Conservation (phyloP, 2,329 filamentous ascomycete genomes). For the Fusarium sp. region DNA sequence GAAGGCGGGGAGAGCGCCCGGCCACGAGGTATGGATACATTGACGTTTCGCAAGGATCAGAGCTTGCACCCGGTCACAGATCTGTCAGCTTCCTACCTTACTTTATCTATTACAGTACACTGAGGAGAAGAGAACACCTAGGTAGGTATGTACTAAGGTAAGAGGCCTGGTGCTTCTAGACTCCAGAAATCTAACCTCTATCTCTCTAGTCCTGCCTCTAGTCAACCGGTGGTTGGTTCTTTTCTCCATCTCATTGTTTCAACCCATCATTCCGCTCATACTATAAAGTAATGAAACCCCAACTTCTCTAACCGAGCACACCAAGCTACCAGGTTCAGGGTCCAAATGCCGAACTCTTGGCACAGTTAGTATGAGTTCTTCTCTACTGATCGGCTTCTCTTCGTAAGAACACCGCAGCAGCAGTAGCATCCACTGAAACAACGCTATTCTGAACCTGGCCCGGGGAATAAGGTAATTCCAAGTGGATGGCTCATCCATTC, state of each 20-base stretch:
- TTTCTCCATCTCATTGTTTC: slow-evolving; percentile 34
- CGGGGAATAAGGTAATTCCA: slow-evolving; percentile 1
- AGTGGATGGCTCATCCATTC: slow-evolving; percentile 1
- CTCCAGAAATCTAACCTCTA: not conserved
- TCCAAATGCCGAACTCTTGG: slow-evolving; percentile 26
- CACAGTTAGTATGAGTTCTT: not conserved
- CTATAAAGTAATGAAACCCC: slow-evolving; percentile 32
- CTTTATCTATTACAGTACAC: not conserved
- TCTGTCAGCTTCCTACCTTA: slow-evolving; percentile 15
- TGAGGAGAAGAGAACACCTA: not conserved
- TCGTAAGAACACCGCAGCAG: slow-evolving; percentile 11
- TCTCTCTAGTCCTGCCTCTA: not conserved
- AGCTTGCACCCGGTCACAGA: slow-evolving; percentile 29
- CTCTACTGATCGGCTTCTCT: not conserved
- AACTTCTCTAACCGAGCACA: slow-evolving; percentile 35
- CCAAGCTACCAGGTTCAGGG: slow-evolving; percentile 12
- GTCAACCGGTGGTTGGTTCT: slow-evolving; percentile 15
- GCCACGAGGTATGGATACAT: slow-evolving; percentile 27
- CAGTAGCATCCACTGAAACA: not conserved
- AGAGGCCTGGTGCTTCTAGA: slow-evolving; percentile 3
- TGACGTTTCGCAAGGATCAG: slow-evolving; percentile 27
- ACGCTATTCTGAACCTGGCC: not conserved
- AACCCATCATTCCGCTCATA: slow-evolving; percentile 14
- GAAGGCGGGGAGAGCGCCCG: slow-evolving; percentile 27
- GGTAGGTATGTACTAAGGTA: too few species aligned